Evolutionary conservation across 306 rosid genomes (phyloP), one percentile per base, ranked within the genome.

Genomic region (Potentilla sterilis): DNA sequence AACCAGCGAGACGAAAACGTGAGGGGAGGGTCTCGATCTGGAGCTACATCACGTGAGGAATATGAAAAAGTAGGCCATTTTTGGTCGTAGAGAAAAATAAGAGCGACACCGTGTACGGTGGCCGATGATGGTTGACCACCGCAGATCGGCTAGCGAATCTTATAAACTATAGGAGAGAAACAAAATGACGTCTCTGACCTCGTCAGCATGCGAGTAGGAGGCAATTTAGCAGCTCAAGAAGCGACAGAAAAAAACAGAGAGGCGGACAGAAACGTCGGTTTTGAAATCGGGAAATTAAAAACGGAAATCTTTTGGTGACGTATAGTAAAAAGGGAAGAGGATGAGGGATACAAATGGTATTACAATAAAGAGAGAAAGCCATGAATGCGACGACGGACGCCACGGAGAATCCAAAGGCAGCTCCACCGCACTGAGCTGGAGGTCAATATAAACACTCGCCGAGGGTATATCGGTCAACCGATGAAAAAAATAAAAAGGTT

Each of bases 1-100:
- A 75, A 81, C 79, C 74, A 81, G 88, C 82, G 63, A 80, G 64
- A 69, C 64, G 87, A 78, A 82, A 86, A 83, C 88, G 86, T 66
- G 81, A 81, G 66, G 69, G 65, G 6, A 57, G 51, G 37, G 69
- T 69, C 55, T 52, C 74, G 73, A 73, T 52, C 63, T 58, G 28
- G 28, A 28, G 78, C 82, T 79, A 73, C 78, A 54, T 80, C 86
- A 75, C 84, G 63, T 76, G 81, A 67, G 69, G 61, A 68, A 70
- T 21, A 74, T 19, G 65, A 24, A 75, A 57, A 69, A 22, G 35
- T 4, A 62, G 82, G 89, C 76, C 69, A 79, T 72, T 87, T 82
- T 10, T 66, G 69, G 86, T 81, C 84, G 16, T 68, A 9, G 34
- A 52, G 6, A 21, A 2, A 2, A 11, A 18, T 3, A 32, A 14